Conservation (phyloP, 495 filamentous ascomycete species). For the Penicillium nucicola region DNA sequence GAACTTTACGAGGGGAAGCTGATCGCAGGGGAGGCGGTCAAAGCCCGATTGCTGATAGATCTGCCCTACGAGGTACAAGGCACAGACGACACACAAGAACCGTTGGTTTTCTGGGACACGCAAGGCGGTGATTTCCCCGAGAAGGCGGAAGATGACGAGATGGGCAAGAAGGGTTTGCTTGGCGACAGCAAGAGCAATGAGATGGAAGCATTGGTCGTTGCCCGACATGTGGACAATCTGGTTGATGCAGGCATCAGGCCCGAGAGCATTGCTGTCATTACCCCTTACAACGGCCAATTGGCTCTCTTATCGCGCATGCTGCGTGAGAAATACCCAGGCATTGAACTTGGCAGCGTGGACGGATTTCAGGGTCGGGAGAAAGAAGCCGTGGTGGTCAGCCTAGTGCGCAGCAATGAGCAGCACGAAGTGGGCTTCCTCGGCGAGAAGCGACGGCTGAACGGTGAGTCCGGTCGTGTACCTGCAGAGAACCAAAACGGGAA, state of each 20-base stretch:
- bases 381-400: constrained; percentile 85
- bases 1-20: constrained; percentile 82
- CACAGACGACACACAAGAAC: constrained; percentile 84
- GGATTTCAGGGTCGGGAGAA: constrained; percentile 98
- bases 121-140: constrained; percentile 90
- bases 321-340: constrained; percentile 73
- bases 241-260: constrained; percentile 73
- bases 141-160: constrained; percentile 48
- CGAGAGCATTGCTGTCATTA: constrained; percentile 88
- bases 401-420: constrained; percentile 84
- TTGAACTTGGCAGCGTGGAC: constrained; percentile 93
- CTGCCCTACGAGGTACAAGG: constrained; percentile 75
- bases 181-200: constrained; percentile 93
- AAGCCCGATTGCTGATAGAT: constrained; percentile 67
- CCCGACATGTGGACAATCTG: constrained; percentile 67
- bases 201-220: constrained; percentile 81
- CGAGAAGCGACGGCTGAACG: constrained; percentile 91
- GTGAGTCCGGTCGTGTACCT: constrained; percentile 37
- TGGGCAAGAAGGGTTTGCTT: constrained; percentile 52
- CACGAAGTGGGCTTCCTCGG: constrained; percentile 89
- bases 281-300: constrained; percentile 94
- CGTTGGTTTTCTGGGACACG: constrained; percentile 92
- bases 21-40: constrained; percentile 74
- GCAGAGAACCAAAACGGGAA: neutral
- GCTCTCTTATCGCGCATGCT: constrained; percentile 69